Conservation (phyloP, 2,329 filamentous ascomycete genomes). For the Scleromitrula shiraiana region DNA sequence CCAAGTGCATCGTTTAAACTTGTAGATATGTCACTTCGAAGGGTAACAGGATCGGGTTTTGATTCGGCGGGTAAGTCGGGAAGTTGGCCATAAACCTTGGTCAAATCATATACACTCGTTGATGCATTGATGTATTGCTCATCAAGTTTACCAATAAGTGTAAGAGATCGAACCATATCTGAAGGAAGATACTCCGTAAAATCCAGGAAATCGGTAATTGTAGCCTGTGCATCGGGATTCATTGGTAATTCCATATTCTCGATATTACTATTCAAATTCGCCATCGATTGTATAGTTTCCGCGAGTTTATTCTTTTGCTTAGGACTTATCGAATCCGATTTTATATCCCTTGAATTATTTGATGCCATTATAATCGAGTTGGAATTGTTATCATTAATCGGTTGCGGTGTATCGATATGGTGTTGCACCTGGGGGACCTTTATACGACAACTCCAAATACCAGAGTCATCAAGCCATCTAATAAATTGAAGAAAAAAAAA, state of each 20-base stretch:
- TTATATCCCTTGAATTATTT: constrained; percentile 18
- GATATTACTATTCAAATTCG: constrained; percentile 24
- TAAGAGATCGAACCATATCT: constrained; percentile 58
- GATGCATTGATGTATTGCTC: constrained; percentile 49
- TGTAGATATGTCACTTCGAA: constrained; percentile 54
- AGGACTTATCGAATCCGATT: constrained; percentile 23
- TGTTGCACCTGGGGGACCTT: constrained; percentile 22
- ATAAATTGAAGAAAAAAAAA: background rate
- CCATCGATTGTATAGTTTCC: constrained; percentile 28
- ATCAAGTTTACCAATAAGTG: constrained; percentile 58
- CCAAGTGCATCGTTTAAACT: constrained; percentile 46
- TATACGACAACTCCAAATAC: constrained; percentile 29
- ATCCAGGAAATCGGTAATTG: constrained; percentile 63
- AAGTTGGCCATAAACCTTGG: constrained; percentile 48
- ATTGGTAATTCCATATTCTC: constrained; percentile 31
- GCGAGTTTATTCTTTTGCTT: constrained; percentile 26
- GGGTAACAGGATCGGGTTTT: constrained; percentile 40
- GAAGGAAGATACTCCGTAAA: constrained; percentile 56
- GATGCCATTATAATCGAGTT: constrained; percentile 16
- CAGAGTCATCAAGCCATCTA: constrained; percentile 28
- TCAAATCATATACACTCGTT: constrained; percentile 46
- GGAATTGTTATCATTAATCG: constrained; percentile 5
- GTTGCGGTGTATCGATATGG: constrained; percentile 10
- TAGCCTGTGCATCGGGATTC: constrained; percentile 60
- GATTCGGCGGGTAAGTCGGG: constrained; percentile 41